A percentile compares a stretch with the other conserved stretches of the same genome.
Evolutionary conservation across 2,329 filamentous ascomycete species (phyloP).

Genomic region (Thermothelomyces thermophilus): DNA sequence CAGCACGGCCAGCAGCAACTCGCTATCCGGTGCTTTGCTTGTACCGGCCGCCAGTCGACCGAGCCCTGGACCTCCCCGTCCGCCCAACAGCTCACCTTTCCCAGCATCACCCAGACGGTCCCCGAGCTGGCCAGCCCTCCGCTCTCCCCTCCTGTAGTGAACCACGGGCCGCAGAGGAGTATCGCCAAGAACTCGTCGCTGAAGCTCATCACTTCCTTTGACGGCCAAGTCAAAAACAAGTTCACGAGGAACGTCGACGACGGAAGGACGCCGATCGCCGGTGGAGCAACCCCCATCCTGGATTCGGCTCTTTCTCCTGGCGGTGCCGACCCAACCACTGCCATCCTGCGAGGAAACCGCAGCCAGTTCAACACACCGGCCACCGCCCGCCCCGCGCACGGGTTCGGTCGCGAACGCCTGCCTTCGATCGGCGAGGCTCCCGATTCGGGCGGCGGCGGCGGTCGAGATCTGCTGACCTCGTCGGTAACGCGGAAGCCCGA

Average conservation of each 20-base stretch:
- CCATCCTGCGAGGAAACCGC: conserved; percentile 60
- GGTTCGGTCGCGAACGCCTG: conserved; percentile 57
- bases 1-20: conserved; percentile 81
- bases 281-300: conserved; percentile 85
- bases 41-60: conserved; percentile 75
- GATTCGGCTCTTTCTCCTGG: conserved; percentile 70
- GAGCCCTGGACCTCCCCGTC: conserved; percentile 86
- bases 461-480: conserved; percentile 27
- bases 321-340: conserved; percentile 58
- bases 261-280: conserved; percentile 68
- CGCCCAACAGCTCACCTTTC: conserved; percentile 54
- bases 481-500: conserved; percentile 22
- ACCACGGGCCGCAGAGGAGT: conserved; percentile 52
- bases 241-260: conserved; percentile 52
- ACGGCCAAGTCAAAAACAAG: conserved; percentile 54
- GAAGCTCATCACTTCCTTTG: conserved; percentile 89
- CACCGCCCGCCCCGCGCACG: conserved; percentile 57
- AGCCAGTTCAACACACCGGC: conserved; percentile 65
- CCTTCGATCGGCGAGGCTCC: conserved; percentile 72
- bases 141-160: conserved; percentile 63
- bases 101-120: conserved; percentile 46
- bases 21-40: conserved; percentile 88
- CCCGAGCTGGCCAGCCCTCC: conserved; percentile 62
- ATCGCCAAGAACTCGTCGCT: conserved; percentile 76
- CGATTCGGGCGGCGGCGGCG: conserved; percentile 26